A percentile compares a stretch with the other conserved stretches of the same genome.
phyloP scores from a whole-genome alignment of 2,329 filamentous ascomycete species.

The Trichoderma atrobrunneum region DNA sequence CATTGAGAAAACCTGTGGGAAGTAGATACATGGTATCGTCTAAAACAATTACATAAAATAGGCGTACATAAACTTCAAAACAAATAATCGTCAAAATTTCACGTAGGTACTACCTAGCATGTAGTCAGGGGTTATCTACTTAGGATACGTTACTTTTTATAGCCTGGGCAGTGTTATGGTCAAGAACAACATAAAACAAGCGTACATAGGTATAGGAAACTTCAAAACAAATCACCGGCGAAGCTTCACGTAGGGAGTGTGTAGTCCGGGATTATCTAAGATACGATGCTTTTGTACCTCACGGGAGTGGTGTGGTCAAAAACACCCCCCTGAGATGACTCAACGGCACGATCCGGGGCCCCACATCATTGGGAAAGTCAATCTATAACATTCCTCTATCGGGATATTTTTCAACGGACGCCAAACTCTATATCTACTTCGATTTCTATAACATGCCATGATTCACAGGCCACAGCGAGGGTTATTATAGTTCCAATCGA shows the following conservation, averaged over 20 bases:
- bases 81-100: background rate
- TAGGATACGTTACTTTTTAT: background rate
- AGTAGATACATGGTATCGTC: background rate
- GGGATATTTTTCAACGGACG: background rate
- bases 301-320: background rate
- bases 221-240: background rate
- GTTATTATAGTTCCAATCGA: background rate
- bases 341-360: background rate
- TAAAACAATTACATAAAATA: background rate
- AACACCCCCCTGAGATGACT: background rate
- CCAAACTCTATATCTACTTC: background rate
- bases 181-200: background rate
- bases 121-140: background rate
- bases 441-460: background rate
- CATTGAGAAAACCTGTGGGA: background rate
- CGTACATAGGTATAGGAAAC: background rate
- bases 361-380: background rate
- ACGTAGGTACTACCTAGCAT: background rate
- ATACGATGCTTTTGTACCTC: background rate
- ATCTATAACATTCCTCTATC: background rate
- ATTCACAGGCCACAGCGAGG: background rate
- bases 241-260: background rate
- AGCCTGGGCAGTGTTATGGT: background rate
- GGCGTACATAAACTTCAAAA: background rate
- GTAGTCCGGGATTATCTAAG: background rate